Base-by-base conservation (phyloP, 768 basidiomycete species). In the Melanogaster broomeanus region DNA sequence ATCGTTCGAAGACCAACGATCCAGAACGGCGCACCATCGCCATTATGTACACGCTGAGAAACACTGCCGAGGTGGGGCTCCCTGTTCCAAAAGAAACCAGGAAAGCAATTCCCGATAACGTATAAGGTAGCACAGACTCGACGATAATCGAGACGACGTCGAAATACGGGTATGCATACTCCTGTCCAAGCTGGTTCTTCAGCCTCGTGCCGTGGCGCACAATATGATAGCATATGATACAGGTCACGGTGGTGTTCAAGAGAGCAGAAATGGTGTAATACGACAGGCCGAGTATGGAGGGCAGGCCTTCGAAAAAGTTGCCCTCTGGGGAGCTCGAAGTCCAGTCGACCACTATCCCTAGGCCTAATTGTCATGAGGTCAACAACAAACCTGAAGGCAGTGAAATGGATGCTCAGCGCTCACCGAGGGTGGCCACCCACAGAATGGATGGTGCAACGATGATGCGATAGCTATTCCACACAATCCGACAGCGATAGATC, bases 401-500 rank as follows among this genome's bases (percentile, higher is more conserved):
- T 3, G 33, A 18, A 9, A 27, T 24, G 13, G 21, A 30, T n/a
- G n/a, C n/a, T n/a, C n/a, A n/a, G n/a, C 43, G 21, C 65, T 55
- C 33, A 69, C 66, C 65, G 7, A 68, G 38, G 5, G 67, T 61
- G n/a, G 34, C 41, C 3, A 59, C 1, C 65, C 68, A 67, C 25
- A 68, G 3, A 25, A 63, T 40, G 1, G 11, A 46, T 2, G 68
- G 66, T 6, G 59, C n/a, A 0, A 67, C 0, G 16, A 65, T 37
- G 1, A 63, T 37, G 18, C 52, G 50, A 39, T 45, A 38, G 42
- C 42, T 55, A 19, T 48, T 22, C 63, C 71, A 75, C n/a, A 77
- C 56, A 25, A 71, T 58, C 30, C 53, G 70, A 49, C 70, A 72
- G n/a, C 73, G 72, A 48, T 73, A 68, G 31, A 77, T 62, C 76